Evolutionary conservation across 352 stramenopile species (phyloP), one percentile per base, ranked within the genome.

Genomic region (Aphanomyces astaci): DNA sequence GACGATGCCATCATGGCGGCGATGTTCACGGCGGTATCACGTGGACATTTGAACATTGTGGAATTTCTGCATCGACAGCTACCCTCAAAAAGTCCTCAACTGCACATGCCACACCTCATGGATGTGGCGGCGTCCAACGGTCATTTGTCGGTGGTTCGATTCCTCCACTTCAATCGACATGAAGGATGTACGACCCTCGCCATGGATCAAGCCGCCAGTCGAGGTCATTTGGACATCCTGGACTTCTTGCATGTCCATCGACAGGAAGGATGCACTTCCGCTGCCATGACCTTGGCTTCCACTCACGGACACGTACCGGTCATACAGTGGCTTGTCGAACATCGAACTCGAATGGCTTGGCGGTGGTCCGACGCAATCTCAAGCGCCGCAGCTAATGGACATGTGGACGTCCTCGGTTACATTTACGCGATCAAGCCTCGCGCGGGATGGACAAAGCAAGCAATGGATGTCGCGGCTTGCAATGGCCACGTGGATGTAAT

Each of bases 391-490:
- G 27, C n/a, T 19, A 13, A 27, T n/a, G 54, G 54, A 24, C 54
- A 63, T 1, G n/a, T 63, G 11, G 11, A 48, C 0, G 27, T 63
- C 27, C 22, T 63, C 19, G 27, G 10, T 11, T 52, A 49, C 27
- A 27, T 63, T 31, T 15, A 63, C n/a, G 54, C n/a, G 36, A 31
- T 10, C 0, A 43, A 49, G 48, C 48, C 48, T 0, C 48, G 48
- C 48, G 10, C 54, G 4, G 49, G 49, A 7, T 67, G 39, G 24
- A 59, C 60, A 27, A 30, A 55, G 10, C 46, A 60, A 17, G 71
- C 66, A 13, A 75, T 75, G 67, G 66, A 73, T 28, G 55, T 57
- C 45, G 66, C 71, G 0, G 66, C 66, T 7, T 43, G 45, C 27
- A 24, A 73, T 13, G 66, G 71, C 11, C 51, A 74, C 43, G 33